Base-by-base conservation (phyloP, 768 basidiomycete species). In the Auriscalpium microsporum region DNA sequence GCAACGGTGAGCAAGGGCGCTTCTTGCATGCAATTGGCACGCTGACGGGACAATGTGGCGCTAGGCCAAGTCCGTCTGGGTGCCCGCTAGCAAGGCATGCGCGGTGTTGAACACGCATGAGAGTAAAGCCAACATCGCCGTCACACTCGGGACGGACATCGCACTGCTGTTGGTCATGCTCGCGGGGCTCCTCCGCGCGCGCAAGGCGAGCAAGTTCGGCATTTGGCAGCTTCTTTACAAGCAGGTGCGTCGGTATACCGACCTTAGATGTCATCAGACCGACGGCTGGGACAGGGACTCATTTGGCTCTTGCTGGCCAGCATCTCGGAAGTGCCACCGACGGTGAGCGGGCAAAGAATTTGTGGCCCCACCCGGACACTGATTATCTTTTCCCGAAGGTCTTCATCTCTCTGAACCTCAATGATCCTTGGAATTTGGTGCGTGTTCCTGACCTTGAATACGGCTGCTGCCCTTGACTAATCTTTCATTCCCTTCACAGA, bases 321-420 rank as follows among this genome's bases (percentile, higher is more conserved):
- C 13, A 5, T 57, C 9, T 36, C 45, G 10, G 47, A 45, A 28
- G 11, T 53, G 38, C 56, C 56, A 23, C 9, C 52, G 28, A 47
- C 52, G 8, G 56, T 57, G 21, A 10, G 52, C 33, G 3, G 42
- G 4, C 4, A 42, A 14, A 42, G 13, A 42, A 5, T 14, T 42
- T 8, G 8, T 42, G 13, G 40, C 13, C 16, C 5, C 14, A 10
- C 6, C 3, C 0, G 23, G 52, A 11, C 9, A 21, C 21, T 14
- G n/a, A 21, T 10, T 10, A 44, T 14, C 16, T 5, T 13, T 10
- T 36, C 23, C 2, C 38, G 9, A 23, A 57, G 56, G 28, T 57
- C 17, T 57, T 57, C 35, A 53, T 53, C 38, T 40, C 52, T 10
- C 40, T 57, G 40, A 45, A 57, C 48, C 52, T 57, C 34, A 53